A percentile compares a stretch with the other conserved stretches of the same genome.
Conservation (phyloP, 2,329 filamentous ascomycete species). For the Pseudocercospora eumusae region DNA sequence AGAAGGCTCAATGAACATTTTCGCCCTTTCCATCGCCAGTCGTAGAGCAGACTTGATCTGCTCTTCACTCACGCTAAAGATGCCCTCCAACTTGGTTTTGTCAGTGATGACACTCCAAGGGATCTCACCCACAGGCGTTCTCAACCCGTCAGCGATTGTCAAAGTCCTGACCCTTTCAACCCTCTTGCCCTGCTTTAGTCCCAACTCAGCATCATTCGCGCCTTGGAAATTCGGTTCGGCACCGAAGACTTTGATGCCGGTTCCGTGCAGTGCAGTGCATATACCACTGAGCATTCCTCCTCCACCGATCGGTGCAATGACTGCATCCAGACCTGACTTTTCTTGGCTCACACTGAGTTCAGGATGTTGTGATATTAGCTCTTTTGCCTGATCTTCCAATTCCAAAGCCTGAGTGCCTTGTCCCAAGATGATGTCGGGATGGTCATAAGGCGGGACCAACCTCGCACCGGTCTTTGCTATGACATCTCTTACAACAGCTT, state of each 20-base stretch:
- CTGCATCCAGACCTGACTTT: slow-evolving; percentile 43
- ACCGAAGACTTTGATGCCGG: slow-evolving; percentile 76
- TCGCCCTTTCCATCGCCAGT: slow-evolving; percentile 82
- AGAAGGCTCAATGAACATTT: slow-evolving; percentile 87
- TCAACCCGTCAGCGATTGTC: slow-evolving; percentile 85
- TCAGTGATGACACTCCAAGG: slow-evolving; percentile 80
- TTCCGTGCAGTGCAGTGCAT: slow-evolving; percentile 72
- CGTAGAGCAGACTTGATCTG: slow-evolving; percentile 77
- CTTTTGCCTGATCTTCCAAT: slow-evolving; percentile 69
- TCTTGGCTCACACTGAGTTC: slow-evolving; percentile 30
- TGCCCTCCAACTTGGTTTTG: slow-evolving; percentile 65
- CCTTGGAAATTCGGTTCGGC: slow-evolving; percentile 82
- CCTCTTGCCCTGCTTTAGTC: slow-evolving; percentile 64
- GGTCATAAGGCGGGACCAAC: slow-evolving; percentile 87
- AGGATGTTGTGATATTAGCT: slow-evolving; percentile 50
- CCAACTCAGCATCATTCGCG: slow-evolving; percentile 77
- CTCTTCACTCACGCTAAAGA: slow-evolving; percentile 75
- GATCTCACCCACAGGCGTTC: slow-evolving; percentile 74
- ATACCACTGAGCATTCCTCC: slow-evolving; percentile 85
- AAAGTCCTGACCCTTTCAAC: slow-evolving; percentile 70
- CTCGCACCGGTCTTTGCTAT: slow-evolving; percentile 71
- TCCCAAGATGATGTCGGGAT: slow-evolving; percentile 86
- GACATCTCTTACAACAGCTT: slow-evolving; percentile 71
- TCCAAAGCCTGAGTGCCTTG: slow-evolving; percentile 90
- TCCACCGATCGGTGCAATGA: slow-evolving; percentile 83